These are phyloP conservation scores for Talaromyces islandicus DNA, from an alignment of 2,329 filamentous ascomycete species.

Conservation along the genomic window DNA sequence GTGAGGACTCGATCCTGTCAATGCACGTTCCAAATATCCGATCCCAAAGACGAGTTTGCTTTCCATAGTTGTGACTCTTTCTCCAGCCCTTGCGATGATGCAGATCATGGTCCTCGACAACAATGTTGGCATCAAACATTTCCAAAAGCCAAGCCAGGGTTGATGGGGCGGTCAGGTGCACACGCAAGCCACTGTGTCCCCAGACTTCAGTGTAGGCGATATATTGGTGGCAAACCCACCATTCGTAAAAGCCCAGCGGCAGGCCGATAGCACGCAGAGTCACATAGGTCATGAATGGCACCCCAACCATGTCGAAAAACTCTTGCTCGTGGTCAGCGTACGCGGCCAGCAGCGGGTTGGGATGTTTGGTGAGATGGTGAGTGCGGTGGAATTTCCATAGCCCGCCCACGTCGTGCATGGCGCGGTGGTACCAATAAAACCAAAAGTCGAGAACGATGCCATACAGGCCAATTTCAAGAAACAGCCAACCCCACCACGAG, in stretches of 20 bases:
- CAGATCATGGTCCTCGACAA: conserved; percentile 40
- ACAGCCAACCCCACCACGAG: conserved; percentile 16
- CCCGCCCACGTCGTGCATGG: conserved; percentile 35
- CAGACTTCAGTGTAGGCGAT: conserved; percentile 21
- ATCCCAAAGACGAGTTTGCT: conserved; percentile 37
- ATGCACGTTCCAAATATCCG: conserved; percentile 29
- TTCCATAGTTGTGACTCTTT: conserved; percentile 35
- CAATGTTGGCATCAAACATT: conserved; percentile 28
- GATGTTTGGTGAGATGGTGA: conserved; percentile 43
- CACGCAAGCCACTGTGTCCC: conserved; percentile 24
- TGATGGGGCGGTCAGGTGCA: conserved; percentile 29
- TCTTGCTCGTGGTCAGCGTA: conserved; percentile 42
- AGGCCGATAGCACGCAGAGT: conserved; percentile 32
- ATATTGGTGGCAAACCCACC: conserved; percentile 43
- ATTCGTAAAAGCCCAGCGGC: conserved; percentile 44
- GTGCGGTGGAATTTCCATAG: conserved; percentile 43
- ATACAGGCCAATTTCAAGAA: conserved; percentile 36
- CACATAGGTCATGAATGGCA: conserved; percentile 35
- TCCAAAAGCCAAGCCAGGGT: conserved; percentile 30
- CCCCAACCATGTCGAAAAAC: conserved; percentile 37
- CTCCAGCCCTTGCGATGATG: conserved; percentile 36
- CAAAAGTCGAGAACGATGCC: conserved; percentile 41
- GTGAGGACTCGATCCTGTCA: conserved; percentile 30
- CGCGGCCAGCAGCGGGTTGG: conserved; percentile 36
- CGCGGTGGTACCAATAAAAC: conserved; percentile 41